Conservation (phyloP, 2,329 filamentous ascomycete species). For the Fusarium succisae region DNA sequence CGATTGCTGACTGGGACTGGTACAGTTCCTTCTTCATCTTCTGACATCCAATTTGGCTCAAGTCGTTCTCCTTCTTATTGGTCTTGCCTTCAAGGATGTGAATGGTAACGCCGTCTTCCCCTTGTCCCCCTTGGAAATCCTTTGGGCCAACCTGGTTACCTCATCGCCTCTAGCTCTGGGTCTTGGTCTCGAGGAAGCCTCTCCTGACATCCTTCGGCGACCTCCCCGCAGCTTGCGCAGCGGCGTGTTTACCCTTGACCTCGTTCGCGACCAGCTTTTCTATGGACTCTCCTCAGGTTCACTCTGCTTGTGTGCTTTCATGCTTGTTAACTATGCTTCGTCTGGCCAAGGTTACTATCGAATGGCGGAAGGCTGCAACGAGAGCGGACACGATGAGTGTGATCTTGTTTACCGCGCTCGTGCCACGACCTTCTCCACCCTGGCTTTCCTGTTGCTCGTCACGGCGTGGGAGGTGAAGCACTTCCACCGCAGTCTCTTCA, state of each 20-base stretch:
- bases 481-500: slow-evolving; percentile 74
- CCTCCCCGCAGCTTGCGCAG: slow-evolving; percentile 69
- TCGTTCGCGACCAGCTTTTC: slow-evolving; percentile 73
- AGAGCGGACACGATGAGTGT: slow-evolving; percentile 60
- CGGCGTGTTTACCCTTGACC: slow-evolving; percentile 71
- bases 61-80: slow-evolving; percentile 73
- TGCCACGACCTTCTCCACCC: slow-evolving; percentile 73
- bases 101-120: slow-evolving; percentile 72
- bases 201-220: slow-evolving; percentile 72
- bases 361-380: slow-evolving; percentile 68
- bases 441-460: slow-evolving; percentile 74
- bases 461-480: slow-evolving; percentile 80
- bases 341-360: slow-evolving; percentile 56
- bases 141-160: slow-evolving; percentile 81
- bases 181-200: slow-evolving; percentile 74
- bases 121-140: slow-evolving; percentile 75
- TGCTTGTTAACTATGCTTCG: slow-evolving; percentile 64
- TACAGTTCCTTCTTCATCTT: slow-evolving; percentile 69
- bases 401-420: slow-evolving; percentile 70
- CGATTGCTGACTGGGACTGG: slow-evolving; percentile 31
- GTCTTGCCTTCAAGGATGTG: slow-evolving; percentile 73
- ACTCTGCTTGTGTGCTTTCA: slow-evolving; percentile 69
- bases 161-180: slow-evolving; percentile 77
- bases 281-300: slow-evolving; percentile 72
- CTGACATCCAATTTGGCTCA: slow-evolving; percentile 77